phyloP scores from a whole-genome alignment of 2,329 filamentous ascomycete species.

The Fusarium nurragi region DNA sequence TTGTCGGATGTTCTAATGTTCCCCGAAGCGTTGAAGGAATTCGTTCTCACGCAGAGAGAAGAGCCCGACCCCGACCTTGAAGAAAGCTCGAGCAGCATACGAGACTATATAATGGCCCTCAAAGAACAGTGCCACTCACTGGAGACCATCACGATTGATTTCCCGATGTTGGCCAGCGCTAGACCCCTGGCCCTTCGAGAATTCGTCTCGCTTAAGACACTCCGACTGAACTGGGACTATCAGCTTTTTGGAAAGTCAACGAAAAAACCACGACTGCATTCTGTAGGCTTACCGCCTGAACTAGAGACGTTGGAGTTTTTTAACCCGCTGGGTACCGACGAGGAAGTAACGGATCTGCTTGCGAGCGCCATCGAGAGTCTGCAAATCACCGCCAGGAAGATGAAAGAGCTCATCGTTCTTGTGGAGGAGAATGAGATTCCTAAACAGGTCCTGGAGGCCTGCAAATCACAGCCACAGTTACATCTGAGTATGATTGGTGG shows the following conservation, averaged over 20 bases:
- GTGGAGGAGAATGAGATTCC: slow-evolving; percentile 50
- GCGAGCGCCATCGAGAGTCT: slow-evolving; percentile 53
- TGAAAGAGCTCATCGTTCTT: slow-evolving; percentile 52
- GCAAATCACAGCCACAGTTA: slow-evolving; percentile 47
- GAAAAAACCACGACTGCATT: slow-evolving; percentile 57
- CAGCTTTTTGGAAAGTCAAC: slow-evolving; percentile 58
- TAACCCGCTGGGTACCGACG: slow-evolving; percentile 57
- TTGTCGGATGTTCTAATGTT: slow-evolving; percentile 53
- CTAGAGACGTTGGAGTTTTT: slow-evolving; percentile 58
- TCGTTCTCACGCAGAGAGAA: slow-evolving; percentile 57
- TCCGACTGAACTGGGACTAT: slow-evolving; percentile 58
- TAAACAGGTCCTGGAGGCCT: slow-evolving; percentile 48
- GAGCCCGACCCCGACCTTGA: slow-evolving; percentile 55
- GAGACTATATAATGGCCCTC: slow-evolving; percentile 58
- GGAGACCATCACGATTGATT: slow-evolving; percentile 57
- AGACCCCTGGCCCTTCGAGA: slow-evolving; percentile 56
- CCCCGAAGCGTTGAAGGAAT: slow-evolving; percentile 56
- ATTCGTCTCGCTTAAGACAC: slow-evolving; percentile 52
- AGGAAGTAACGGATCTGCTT: slow-evolving; percentile 58
- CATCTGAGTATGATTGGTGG: slow-evolving; percentile 48
- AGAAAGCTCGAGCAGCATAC: slow-evolving; percentile 58
- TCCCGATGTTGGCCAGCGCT: slow-evolving; percentile 51
- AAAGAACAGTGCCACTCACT: slow-evolving; percentile 54
- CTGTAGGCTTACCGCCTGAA: slow-evolving; percentile 58
- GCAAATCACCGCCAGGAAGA: slow-evolving; percentile 50